phyloP scores from a whole-genome alignment of 176 grass and related monocot species.

The Areca catechu region DNA sequence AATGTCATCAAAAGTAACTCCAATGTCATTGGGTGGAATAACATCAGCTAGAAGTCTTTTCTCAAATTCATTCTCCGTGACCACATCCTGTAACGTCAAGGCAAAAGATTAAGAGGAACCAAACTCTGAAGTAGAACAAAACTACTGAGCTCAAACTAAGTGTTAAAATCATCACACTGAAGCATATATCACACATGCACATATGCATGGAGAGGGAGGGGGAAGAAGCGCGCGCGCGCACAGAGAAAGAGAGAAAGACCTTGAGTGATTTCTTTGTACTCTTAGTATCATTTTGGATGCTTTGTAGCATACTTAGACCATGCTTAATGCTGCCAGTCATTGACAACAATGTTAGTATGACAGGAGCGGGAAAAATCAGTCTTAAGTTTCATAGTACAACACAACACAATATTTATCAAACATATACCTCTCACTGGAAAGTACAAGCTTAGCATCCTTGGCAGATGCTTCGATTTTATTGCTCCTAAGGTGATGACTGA shows the following conservation, averaged over 20 bases:
- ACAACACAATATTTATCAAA: background rate
- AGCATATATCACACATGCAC: no score
- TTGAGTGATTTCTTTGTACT: conserved; percentile 92
- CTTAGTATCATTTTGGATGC: conserved; percentile 89
- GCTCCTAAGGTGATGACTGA: conserved; percentile 86
- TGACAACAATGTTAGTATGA: conserved; percentile 12
- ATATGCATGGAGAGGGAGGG: no score
- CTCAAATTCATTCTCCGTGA: conserved; percentile 97
- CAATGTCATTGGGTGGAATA: conserved; percentile 97
- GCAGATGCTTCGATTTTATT: conserved; percentile 39
- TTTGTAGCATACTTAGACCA: conserved; percentile 85
- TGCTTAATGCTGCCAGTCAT: conserved; percentile 61
- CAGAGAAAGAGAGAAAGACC: conserved; percentile 29
- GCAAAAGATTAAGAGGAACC: background rate
- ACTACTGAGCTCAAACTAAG: background rate
- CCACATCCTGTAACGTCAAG: conserved; percentile 55
- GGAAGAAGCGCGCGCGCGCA: no score
- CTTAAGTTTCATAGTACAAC: background rate
- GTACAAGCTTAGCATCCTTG: conserved; percentile 71
- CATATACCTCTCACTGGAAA: conserved; percentile 49
- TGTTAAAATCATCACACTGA: no score
- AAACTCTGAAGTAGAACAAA: background rate
- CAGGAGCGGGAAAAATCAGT: background rate
- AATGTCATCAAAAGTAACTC: conserved; percentile 98
- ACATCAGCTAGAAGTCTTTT: conserved; percentile 94